These are phyloP conservation scores for Eudorina sp. DNA, from an alignment of 139 green algal genomes.

Conservation along the genomic window DNA sequence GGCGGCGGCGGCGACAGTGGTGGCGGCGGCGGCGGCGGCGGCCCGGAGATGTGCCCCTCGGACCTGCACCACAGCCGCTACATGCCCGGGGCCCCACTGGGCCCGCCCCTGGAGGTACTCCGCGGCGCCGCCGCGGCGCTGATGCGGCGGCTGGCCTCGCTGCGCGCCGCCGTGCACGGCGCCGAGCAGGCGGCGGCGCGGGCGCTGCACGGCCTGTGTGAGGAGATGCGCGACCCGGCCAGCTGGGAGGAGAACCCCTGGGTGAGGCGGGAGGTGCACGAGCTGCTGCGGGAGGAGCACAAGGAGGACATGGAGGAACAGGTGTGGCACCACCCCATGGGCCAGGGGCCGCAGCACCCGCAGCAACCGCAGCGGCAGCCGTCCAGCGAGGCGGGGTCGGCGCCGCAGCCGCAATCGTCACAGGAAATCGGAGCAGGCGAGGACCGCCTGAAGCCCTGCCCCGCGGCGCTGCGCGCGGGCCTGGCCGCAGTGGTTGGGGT, in stretches of 20 bases:
- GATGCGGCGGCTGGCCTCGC: background rate
- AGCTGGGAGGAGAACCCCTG: constrained; percentile 35
- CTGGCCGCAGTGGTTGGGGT: constrained; percentile 20
- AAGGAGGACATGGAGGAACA: background rate
- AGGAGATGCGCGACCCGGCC: background rate
- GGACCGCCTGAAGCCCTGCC: background rate
- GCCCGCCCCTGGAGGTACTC: constrained; percentile 5
- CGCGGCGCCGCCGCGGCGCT: background rate
- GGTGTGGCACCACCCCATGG: background rate
- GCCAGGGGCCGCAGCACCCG: background rate
- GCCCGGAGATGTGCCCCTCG: background rate
- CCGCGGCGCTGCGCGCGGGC: background rate
- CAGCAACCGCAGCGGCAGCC: background rate
- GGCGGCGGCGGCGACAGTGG: background rate
- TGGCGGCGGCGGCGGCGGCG: too few species aligned
- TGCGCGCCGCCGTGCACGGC: background rate
- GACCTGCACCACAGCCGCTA: constrained; percentile 42
- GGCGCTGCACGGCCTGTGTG: background rate
- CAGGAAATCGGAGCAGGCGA: background rate
- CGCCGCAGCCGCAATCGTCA: background rate
- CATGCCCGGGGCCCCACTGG: background rate
- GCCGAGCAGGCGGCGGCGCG: constrained; percentile 2
- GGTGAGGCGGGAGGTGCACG: background rate
- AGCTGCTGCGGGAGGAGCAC: constrained; percentile 3
- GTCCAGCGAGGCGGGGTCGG: background rate